Conservation (phyloP, 305 asterid genomes). For the Fraxinus angustifolia region DNA sequence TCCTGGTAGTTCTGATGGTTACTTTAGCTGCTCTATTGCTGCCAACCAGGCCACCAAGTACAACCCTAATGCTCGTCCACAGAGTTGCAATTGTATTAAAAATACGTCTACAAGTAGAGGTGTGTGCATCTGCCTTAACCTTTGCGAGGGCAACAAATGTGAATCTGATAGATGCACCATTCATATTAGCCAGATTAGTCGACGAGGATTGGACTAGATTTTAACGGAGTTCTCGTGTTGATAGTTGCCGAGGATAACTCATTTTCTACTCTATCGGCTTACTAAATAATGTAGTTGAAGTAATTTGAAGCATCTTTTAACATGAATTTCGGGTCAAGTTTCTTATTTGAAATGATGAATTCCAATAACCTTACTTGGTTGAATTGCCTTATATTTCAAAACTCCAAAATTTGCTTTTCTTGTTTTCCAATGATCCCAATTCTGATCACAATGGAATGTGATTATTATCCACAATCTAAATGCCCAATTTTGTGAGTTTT, state of each 20-base stretch:
- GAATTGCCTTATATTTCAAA: no score
- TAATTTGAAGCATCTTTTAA: no score
- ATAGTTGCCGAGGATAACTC: neutral
- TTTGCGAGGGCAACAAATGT: neutral
- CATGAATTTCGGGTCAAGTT: no score
- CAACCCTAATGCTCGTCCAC: neutral
- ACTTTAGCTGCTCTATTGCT: neutral
- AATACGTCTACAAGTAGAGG: neutral
- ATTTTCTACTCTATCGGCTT: neutral
- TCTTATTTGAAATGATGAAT: no score
- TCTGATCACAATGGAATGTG: no score
- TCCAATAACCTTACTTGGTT: no score
- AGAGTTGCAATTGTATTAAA: neutral
- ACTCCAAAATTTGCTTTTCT: no score
- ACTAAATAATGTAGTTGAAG: neutral
- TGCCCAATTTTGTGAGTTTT: no score
- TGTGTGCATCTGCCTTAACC: neutral
- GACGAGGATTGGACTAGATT: neutral
- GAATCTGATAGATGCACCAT: neutral
- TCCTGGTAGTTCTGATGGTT: neutral
- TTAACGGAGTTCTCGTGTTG: neutral
- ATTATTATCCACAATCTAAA: no score
- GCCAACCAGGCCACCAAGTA: neutral
- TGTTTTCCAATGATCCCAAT: no score
- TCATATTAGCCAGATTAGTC: neutral